Percentiles rank a stretch among this genome's conserved stretches.
phyloP scores from a whole-genome alignment of 225 moss, liverwort and hornwort genomes.

The Polytrichum formosum region DNA sequence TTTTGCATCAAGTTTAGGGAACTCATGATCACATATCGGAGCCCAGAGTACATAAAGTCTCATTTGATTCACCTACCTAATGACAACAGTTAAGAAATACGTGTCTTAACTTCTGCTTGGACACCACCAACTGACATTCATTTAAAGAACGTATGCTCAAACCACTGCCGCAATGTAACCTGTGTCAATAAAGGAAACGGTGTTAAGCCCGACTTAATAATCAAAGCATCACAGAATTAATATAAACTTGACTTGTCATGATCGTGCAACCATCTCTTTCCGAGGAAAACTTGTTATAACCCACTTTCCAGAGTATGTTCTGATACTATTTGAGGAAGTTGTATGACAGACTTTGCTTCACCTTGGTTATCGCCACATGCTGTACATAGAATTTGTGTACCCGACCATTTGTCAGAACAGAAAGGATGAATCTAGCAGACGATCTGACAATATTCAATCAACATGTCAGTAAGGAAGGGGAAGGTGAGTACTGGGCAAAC shows the following conservation, averaged over 20 bases:
- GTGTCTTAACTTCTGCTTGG: too few relatives aligned
- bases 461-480: neutral
- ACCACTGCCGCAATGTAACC: conserved; percentile 56
- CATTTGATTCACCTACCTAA: too few relatives aligned
- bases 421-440: neutral
- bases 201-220: neutral
- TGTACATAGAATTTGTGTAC: neutral
- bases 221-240: neutral
- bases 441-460: neutral
- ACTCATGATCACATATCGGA: too few relatives aligned
- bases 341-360: neutral
- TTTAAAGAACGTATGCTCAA: conserved; percentile 54
- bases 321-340: neutral
- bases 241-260: neutral
- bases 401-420: neutral
- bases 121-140: neutral
- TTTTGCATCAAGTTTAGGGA: too few relatives aligned
- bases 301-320: neutral
- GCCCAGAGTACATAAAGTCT: too few relatives aligned
- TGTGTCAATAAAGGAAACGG: conserved; percentile 9
- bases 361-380: neutral
- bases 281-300: neutral
- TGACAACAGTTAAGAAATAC: too few relatives aligned
- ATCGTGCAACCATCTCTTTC: neutral
- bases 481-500: conserved; percentile 66